Percentiles rank a stretch among this genome's conserved stretches.
phyloP scores from a whole-genome alignment of 371 early-diverging fungal genomes.

The Parasitella parasitica region DNA sequence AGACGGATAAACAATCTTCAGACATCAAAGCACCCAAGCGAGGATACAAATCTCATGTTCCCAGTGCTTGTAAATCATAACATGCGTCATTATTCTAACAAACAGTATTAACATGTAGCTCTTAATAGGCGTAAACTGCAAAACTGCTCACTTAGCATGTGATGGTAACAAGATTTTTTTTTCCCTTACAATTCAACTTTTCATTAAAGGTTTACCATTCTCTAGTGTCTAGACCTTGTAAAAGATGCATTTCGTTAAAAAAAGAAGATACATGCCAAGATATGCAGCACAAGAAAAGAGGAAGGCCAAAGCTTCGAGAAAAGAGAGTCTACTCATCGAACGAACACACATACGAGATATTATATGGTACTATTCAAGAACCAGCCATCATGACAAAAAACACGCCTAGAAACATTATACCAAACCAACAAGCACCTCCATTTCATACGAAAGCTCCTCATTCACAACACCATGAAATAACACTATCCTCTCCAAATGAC shows the following conservation, averaged over 20 bases:
- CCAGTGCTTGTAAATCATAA: conserved; percentile 29
- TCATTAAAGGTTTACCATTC: too few relatives aligned
- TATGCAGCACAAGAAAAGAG: conserved; percentile 80
- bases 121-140: conserved; percentile 39
- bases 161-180: conserved; percentile 33
- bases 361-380: conserved; percentile 25
- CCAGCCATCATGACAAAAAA: conserved; percentile 15
- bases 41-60: conserved; percentile 32
- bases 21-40: conserved; percentile 19
- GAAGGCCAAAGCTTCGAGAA: conserved; percentile 73
- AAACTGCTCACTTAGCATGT: conserved; percentile 51
- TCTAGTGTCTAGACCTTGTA: conserved; percentile 72
- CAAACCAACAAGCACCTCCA: conserved; percentile 6
- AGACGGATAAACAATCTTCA: not conserved
- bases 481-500: not conserved
- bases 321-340: conserved; percentile 25
- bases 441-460: conserved; percentile 1
- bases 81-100: not conserved
- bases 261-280: conserved; percentile 76
- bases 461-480: not conserved
- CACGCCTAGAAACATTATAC: not conserved
- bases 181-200: not conserved
- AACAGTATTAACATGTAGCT: not conserved
- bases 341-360: conserved; percentile 19
- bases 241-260: conserved; percentile 71